A percentile compares a stretch with the other conserved stretches of the same genome.
Evolutionary conservation across 2,329 filamentous ascomycete genomes (phyloP).

Genomic region (Cladosporium sp.): DNA sequence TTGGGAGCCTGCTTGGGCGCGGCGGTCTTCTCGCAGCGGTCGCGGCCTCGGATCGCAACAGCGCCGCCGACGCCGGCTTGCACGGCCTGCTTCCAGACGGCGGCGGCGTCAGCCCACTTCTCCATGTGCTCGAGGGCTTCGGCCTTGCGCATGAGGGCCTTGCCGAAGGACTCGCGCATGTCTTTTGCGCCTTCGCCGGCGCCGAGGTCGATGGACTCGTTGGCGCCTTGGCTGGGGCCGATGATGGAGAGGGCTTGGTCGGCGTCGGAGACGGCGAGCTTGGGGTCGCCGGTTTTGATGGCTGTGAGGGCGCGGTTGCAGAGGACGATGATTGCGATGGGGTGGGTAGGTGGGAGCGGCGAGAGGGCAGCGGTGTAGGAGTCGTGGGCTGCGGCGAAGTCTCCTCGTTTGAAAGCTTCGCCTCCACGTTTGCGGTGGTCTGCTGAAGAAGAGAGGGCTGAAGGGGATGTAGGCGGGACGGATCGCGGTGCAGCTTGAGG

Average conservation of each 20-base stretch:
- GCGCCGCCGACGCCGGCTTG: conserved; percentile 80
- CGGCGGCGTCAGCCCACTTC: conserved; percentile 77
- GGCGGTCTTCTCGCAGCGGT: conserved; percentile 83
- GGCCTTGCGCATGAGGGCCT: conserved; percentile 88
- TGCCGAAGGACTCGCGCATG: conserved; percentile 90
- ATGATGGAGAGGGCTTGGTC: conserved; percentile 76
- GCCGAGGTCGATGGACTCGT: conserved; percentile 68
- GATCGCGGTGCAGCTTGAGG: conserved; percentile 49
- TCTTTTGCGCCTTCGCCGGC: conserved; percentile 59
- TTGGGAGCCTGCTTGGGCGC: conserved; percentile 32
- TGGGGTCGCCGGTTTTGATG: conserved; percentile 86
- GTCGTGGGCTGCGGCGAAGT: conserved; percentile 79
- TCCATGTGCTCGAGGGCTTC: conserved; percentile 95
- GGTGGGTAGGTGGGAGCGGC: conserved; percentile 70
- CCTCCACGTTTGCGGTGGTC: conserved; percentile 73
- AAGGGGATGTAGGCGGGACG: conserved; percentile 61
- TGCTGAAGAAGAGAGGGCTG: conserved; percentile 68
- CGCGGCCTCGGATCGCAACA: conserved; percentile 75
- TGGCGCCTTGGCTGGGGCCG: conserved; percentile 69
- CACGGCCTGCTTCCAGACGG: conserved; percentile 75
- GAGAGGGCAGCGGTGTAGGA: conserved; percentile 73
- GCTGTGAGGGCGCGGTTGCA: conserved; percentile 87
- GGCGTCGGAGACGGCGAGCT: conserved; percentile 76
- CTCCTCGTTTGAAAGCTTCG: conserved; percentile 86
- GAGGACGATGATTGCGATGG: conserved; percentile 78